Evolutionary conservation across 2,329 filamentous ascomycete genomes (phyloP), one percentile per base, ranked within the genome.

Genomic region (Talaromyces islandicus): DNA sequence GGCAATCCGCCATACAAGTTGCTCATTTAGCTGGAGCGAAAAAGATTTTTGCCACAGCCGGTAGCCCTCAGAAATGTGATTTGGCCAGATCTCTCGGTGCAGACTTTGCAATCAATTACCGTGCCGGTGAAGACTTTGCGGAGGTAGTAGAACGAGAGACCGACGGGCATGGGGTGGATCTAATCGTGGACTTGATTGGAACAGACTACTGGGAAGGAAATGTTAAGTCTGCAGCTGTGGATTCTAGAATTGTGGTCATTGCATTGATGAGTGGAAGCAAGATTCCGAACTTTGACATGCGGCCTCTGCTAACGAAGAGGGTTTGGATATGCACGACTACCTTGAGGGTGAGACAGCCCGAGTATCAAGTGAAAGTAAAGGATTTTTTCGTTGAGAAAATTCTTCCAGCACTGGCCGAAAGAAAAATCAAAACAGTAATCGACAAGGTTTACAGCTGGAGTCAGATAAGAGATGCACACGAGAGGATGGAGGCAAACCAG

Each of bases 81-180:
- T 25, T 57, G 6, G 41, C 24, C 24, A 50, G 41, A 29, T 30
- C 41, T 17, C 56, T 57, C 10, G 62, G 63, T 1, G 63, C 63
- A 14, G 58, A 62, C 14, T 41, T 63, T 7, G 63, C 63, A 17
- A 32, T 65, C 21, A 64, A 63, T 35, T 65, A 65, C 35, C 63
- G 35, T n/a, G 53, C 60, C 1, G 60, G 53, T 24, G 53, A 65
- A 43, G 61, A 65, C 35, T 65, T 62, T 19, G 60, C 63, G 4
- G 51, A 59, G 4, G 59, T 64, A 12, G 55, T 65, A 5, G 41
- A 19, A 9, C 41, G 17, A 14, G 61, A 54, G 32, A 54, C 55
- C 4, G 17, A 38, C 25, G 61, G 56, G 4, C 27, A 32, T 11
- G 59, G 61, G 4, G 56, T 63, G 1, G 32, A 64, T 53, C 58